Conservation (phyloP, 306 rosid species). For the Quercus mongolica region DNA sequence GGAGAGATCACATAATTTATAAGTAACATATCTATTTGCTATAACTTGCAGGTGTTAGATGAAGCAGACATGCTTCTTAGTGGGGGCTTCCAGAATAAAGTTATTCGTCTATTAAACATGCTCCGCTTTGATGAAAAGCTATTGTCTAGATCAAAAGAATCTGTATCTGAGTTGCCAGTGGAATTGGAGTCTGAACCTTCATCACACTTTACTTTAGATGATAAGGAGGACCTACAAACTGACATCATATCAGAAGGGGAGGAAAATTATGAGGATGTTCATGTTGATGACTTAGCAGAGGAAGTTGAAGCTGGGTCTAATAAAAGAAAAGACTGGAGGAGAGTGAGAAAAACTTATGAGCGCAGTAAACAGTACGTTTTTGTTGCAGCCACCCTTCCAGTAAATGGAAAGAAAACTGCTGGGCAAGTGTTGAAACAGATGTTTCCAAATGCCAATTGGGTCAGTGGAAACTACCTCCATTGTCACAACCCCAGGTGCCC, state of each 20-base stretch:
- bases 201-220: slow-evolving; percentile 36
- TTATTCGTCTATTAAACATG: slow-evolving; percentile 79
- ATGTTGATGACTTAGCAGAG: slow-evolving; percentile 16
- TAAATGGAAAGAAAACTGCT: slow-evolving; percentile 93
- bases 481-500: slow-evolving; percentile 88
- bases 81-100: slow-evolving; percentile 92
- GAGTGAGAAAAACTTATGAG: slow-evolving; percentile 66
- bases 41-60: slow-evolving; percentile 73
- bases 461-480: slow-evolving; percentile 88
- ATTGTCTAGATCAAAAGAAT: slow-evolving; percentile 47
- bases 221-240: slow-evolving; percentile 41
- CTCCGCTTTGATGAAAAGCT: slow-evolving; percentile 83
- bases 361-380: slow-evolving; percentile 92
- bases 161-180: slow-evolving; percentile 34
- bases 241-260: slow-evolving; percentile 52
- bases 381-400: slow-evolving; percentile 97
- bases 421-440: slow-evolving; percentile 70
- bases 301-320: slow-evolving; percentile 32
- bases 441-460: slow-evolving; percentile 90
- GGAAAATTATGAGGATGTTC: slow-evolving; percentile 37
- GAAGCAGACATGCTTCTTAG: slow-evolving; percentile 98
- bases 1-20: not conserved
- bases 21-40: slow-evolving; percentile 11
- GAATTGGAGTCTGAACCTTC: slow-evolving; percentile 41
- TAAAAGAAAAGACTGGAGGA: slow-evolving; percentile 64